A percentile compares a stretch with the other conserved stretches of the same genome.
Conservation (phyloP, 2,329 filamentous ascomycete genomes). For the Gremmenia infestans region DNA sequence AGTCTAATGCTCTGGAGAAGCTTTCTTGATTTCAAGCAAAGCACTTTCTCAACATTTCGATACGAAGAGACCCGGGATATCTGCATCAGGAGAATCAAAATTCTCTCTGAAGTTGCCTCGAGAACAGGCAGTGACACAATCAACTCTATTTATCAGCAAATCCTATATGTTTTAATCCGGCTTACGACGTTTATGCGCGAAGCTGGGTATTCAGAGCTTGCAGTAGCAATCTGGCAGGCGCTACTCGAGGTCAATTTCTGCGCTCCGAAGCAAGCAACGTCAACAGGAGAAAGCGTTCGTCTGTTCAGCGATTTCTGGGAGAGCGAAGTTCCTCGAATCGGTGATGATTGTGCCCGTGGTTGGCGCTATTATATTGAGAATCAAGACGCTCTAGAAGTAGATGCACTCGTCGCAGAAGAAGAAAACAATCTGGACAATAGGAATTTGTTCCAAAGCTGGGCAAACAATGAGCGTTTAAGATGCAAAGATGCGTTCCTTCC, state of each 20-base stretch:
- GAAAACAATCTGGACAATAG: conserved; percentile 12
- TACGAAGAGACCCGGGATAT: conserved; percentile 60
- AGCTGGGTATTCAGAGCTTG: conserved; percentile 72
- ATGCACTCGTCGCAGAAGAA: conserved; percentile 15
- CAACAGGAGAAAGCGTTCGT: conserved; percentile 13
- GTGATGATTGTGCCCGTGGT: conserved; percentile 65
- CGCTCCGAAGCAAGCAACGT: conserved; percentile 38
- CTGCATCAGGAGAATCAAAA: conserved; percentile 55
- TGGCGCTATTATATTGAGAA: conserved; percentile 55
- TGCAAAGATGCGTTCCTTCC: conserved; percentile 51
- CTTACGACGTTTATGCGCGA: conserved; percentile 70
- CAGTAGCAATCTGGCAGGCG: conserved; percentile 78
- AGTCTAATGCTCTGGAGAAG: conserved; percentile 67
- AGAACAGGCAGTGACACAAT: background rate
- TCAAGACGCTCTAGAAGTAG: conserved; percentile 16
- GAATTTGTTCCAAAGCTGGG: conserved; percentile 41
- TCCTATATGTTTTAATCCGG: conserved; percentile 69
- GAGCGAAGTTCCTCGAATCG: conserved; percentile 71
- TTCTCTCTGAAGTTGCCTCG: conserved; percentile 29
- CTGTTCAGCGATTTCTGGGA: conserved; percentile 80
- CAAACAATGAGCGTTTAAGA: conserved; percentile 47
- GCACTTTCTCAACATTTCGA: conserved; percentile 59
- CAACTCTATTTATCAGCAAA: conserved; percentile 32
- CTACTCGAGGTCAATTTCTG: conserved; percentile 68
- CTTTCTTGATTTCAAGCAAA: conserved; percentile 69